Conservation (phyloP, 2,329 filamentous ascomycete species). For the Neofusicoccum parvum region DNA sequence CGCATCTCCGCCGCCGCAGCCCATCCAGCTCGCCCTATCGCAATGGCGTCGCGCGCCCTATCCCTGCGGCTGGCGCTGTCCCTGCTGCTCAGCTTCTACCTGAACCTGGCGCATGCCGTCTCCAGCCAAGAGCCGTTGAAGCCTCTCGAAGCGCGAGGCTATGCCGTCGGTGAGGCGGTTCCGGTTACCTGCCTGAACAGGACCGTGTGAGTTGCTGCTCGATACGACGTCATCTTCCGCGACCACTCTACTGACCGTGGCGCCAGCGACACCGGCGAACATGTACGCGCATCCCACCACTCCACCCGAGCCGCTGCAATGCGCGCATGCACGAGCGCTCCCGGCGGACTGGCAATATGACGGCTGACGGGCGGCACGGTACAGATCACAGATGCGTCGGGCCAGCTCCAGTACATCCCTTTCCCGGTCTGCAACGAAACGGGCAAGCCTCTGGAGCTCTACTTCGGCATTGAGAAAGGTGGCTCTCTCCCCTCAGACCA, state of each 20-base stretch:
- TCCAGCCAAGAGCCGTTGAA: conserved; percentile 46
- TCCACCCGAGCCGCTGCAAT: background rate
- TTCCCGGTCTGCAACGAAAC: conserved; percentile 93
- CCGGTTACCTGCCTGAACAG: conserved; percentile 56
- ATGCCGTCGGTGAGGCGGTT: conserved; percentile 52
- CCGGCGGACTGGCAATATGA: background rate
- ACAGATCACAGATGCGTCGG: conserved; percentile 71
- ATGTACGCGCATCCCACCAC: conserved; percentile 48
- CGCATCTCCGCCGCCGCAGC: background rate
- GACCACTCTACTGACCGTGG: conserved; percentile 4
- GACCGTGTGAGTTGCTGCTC: conserved; percentile 47
- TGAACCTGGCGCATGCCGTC: conserved; percentile 40
- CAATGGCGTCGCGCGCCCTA: conserved; percentile 9
- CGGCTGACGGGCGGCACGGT: background rate
- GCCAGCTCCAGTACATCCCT: conserved; percentile 88
- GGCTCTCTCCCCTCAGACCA: background rate
- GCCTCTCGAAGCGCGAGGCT: conserved; percentile 39
- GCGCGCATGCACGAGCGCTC: conserved; percentile 6
- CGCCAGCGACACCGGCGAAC: conserved; percentile 80
- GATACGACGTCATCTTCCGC: conserved; percentile 2
- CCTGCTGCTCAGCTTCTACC: conserved; percentile 34
- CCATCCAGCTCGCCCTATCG: background rate
- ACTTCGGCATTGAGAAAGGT: conserved; percentile 74
- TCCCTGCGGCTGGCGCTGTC: conserved; percentile 24
- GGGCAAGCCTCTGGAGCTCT: conserved; percentile 74